Conservation (phyloP, 2,329 filamentous ascomycete species). For the Niveomyces coronatus region DNA sequence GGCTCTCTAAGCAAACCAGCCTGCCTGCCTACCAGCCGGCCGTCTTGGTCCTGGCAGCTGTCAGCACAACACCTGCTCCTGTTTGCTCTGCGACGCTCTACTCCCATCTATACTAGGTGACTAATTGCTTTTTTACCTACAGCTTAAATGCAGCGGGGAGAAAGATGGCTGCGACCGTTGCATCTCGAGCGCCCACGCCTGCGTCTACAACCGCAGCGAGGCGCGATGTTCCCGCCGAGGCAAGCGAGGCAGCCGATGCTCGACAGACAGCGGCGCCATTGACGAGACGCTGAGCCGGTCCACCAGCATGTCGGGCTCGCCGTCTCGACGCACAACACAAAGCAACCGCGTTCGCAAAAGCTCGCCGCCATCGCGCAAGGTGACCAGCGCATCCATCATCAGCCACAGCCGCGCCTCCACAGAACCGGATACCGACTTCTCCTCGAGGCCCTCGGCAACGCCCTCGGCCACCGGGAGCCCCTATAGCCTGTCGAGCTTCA, state of each 20-base stretch:
- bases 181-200: slow-evolving; percentile 18
- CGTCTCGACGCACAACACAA: slow-evolving; percentile 5
- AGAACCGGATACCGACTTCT: slow-evolving; percentile 3
- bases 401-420: slow-evolving; percentile 5
- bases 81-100: too few species aligned
- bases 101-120: too few species aligned
- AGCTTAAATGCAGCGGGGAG: slow-evolving; percentile 29
- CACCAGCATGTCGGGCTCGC: slow-evolving; percentile 7
- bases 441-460: background rate
- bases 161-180: slow-evolving; percentile 28
- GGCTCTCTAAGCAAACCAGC: background rate
- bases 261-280: slow-evolving; percentile 9
- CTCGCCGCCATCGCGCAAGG: slow-evolving; percentile 7
- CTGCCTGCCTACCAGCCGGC: background rate
- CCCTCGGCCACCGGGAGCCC: slow-evolving; percentile 5
- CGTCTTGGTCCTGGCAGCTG: background rate
- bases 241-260: slow-evolving; percentile 17
- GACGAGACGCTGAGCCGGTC: slow-evolving; percentile 6
- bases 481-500: slow-evolving; percentile 5
- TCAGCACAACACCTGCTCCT: background rate
- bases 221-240: slow-evolving; percentile 22
- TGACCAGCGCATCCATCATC: background rate
- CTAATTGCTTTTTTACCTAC: background rate
- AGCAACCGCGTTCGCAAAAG: slow-evolving; percentile 4
- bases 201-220: slow-evolving; percentile 26